These are phyloP conservation scores for Cicer arietinum DNA, from an alignment of 306 rosid genomes.

Conservation along the genomic window DNA sequence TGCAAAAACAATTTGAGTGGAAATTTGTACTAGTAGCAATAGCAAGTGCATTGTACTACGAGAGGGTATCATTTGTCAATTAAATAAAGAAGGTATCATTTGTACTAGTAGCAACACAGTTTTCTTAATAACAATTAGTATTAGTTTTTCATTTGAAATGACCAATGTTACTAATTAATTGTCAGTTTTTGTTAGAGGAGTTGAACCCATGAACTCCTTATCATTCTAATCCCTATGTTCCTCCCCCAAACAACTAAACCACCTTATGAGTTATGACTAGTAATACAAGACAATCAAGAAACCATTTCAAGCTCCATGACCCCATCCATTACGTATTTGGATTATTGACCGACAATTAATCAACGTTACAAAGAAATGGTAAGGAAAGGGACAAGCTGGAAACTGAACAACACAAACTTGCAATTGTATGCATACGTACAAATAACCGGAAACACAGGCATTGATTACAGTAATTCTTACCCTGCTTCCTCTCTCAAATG, in stretches of 20 bases:
- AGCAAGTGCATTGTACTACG: neutral
- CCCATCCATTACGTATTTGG: neutral
- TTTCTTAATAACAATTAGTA: neutral
- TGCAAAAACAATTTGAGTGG: neutral
- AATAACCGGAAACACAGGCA: neutral
- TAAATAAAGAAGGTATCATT: neutral
- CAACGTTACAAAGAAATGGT: neutral
- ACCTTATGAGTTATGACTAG: neutral
- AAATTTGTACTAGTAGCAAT: neutral
- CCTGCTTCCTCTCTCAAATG: conserved; percentile 97
- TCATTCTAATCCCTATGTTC: too few species aligned
- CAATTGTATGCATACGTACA: neutral
- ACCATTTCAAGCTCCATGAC: neutral
- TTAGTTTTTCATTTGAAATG: too few species aligned
- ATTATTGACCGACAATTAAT: neutral
- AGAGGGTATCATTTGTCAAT: neutral
- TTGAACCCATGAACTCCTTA: too few species aligned
- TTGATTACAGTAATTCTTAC: conserved; percentile 47
- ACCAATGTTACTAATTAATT: too few species aligned
- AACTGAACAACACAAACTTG: neutral
- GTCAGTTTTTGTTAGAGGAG: too few species aligned
- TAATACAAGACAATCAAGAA: neutral
- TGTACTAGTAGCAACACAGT: neutral
- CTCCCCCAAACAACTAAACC: too few species aligned
- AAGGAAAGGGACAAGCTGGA: conserved; percentile 1